Evolutionary conservation across 345 rosid species (phyloP).

Genomic region (Nephelium lappaceum): DNA sequence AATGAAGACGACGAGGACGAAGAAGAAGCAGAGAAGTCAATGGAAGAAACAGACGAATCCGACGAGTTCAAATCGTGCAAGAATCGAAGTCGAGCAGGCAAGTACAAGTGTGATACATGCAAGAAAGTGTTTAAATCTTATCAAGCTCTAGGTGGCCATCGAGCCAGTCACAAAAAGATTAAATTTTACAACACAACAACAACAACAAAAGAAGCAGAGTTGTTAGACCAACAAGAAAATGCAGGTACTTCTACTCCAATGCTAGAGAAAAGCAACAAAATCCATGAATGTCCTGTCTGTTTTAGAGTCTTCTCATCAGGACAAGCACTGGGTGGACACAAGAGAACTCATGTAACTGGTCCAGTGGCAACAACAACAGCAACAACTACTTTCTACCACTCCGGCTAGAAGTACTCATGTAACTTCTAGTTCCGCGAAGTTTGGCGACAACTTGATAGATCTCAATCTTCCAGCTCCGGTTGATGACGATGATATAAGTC

Average conservation of each 20-base stretch:
- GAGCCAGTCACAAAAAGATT: conserved; percentile 89
- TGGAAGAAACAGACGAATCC: conserved; percentile 49
- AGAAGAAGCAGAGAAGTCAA: conserved; percentile 37
- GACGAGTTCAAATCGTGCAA: conserved; percentile 35
- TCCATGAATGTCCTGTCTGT: conserved; percentile 87
- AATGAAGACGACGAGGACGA: conserved; percentile 22
- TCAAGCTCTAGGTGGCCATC: conserved; percentile 91
- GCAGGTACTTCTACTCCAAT: conserved; percentile 31
- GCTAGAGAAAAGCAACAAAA: conserved; percentile 39
- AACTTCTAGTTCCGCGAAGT: conserved; percentile 21
- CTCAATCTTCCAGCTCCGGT: conserved; percentile 90
- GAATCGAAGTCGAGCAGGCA: conserved; percentile 37
- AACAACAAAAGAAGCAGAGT: conserved; percentile 27
- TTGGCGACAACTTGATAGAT: conserved; percentile 61
- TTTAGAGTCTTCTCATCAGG: conserved; percentile 81
- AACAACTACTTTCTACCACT: background rate
- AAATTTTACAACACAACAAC: conserved; percentile 26
- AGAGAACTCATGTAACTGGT: conserved; percentile 74
- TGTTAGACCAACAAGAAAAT: conserved; percentile 39
- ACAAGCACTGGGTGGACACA: conserved; percentile 98
- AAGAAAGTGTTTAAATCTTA: conserved; percentile 78
- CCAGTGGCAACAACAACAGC: conserved; percentile 23
- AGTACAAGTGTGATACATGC: conserved; percentile 84
- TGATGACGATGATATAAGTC: conserved; percentile 67
- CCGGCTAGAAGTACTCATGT: conserved; percentile 25